Evolutionary conservation across 176 grass and related monocot species (phyloP).

Genomic region (Cenchrus americanus): DNA sequence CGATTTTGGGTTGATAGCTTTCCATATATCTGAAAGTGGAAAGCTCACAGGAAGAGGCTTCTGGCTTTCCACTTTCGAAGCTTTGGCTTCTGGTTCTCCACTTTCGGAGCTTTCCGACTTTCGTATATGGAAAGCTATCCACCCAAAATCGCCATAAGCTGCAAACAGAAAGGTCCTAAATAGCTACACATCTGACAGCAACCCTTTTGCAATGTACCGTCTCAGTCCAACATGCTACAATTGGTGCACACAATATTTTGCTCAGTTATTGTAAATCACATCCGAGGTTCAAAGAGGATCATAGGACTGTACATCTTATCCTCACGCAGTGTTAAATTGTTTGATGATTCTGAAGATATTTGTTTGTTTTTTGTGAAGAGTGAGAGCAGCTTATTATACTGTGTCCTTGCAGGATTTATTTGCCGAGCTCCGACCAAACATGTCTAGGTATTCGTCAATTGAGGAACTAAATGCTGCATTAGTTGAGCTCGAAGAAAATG

Average conservation of each 20-base stretch:
- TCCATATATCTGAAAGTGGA: no score
- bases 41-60: no score
- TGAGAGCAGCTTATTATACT: conserved; percentile 31
- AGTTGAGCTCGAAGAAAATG: conserved; percentile 82
- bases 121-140: no score
- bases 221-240: background rate
- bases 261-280: background rate
- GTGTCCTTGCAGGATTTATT: conserved; percentile 80
- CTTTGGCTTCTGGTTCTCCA: no score
- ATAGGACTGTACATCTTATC: background rate
- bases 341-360: conserved; percentile 19
- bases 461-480: conserved; percentile 87
- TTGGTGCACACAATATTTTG: conserved; percentile 5
- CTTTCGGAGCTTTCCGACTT: no score
- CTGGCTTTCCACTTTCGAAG: no score
- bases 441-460: conserved; percentile 83
- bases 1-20: no score
- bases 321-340: background rate
- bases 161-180: no score
- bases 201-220: conserved; percentile 4
- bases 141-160: no score
- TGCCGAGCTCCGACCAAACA: conserved; percentile 77
- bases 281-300: background rate
- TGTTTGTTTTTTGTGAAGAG: background rate
- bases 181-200: background rate